A percentile compares a stretch with the other conserved stretches of the same genome.
phyloP scores from a whole-genome alignment of 148 eudicot species.

The Chenopodium quinoa region DNA sequence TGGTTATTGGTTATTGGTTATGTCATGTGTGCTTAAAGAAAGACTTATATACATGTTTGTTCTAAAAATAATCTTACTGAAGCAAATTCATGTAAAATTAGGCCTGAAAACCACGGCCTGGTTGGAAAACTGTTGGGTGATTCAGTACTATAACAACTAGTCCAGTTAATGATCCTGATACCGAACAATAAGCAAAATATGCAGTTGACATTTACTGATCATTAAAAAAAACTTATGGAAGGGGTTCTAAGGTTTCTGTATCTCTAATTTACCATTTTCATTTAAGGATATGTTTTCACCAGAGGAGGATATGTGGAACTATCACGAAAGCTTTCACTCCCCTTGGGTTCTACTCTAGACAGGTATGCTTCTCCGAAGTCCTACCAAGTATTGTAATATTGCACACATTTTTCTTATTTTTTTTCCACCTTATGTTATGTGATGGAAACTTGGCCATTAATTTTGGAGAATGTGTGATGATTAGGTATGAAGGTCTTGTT shows the following conservation, averaged over 20 bases:
- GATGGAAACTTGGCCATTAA: not conserved
- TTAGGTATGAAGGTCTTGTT: slow-evolving; percentile 89
- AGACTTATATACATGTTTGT: not conserved
- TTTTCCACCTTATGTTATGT: not conserved
- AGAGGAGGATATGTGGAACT: slow-evolving; percentile 94
- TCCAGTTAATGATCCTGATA: not conserved
- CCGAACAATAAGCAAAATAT: not conserved
- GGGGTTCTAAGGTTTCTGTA: not conserved
- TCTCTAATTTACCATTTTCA: slow-evolving; percentile 1
- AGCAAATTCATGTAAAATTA: not conserved
- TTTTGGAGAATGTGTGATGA: slow-evolving; percentile 10
- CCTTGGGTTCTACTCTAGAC: slow-evolving; percentile 86
- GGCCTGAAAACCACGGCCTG: not conserved
- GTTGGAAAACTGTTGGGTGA: not conserved
- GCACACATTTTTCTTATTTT: not conserved
- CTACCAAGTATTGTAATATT: not conserved
- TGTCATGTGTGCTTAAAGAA: not conserved
- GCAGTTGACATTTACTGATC: not conserved
- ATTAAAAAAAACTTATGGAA: not conserved
- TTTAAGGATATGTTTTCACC: slow-evolving; percentile 79
- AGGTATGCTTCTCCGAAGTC: slow-evolving; percentile 43
- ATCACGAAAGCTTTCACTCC: slow-evolving; percentile 78
- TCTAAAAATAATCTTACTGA: not conserved
- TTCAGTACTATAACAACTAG: not conserved
- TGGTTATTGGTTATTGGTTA: not conserved